These are phyloP conservation scores for Trichosporon sp. DNA, from an alignment of 1,284 basidiomycete species.

Conservation along the genomic window DNA sequence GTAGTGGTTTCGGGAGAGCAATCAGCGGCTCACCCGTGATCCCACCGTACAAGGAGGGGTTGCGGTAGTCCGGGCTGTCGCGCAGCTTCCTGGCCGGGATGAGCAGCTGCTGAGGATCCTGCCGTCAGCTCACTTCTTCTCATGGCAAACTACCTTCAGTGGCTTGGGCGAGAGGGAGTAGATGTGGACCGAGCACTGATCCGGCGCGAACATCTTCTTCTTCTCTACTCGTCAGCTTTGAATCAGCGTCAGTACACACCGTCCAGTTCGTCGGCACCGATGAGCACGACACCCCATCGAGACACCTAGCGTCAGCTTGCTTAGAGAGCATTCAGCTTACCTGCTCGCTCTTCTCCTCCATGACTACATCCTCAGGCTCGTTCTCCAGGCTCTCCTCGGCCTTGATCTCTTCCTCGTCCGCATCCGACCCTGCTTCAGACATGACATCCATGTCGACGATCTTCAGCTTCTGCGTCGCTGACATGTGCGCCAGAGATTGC, in stretches of 20 bases:
- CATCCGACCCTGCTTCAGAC: conserved; percentile 38
- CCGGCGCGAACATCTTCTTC: conserved; percentile 31
- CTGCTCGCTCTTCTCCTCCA: conserved; percentile 13
- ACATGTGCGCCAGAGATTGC: conserved; percentile 27
- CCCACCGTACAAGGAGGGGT: conserved; percentile 32
- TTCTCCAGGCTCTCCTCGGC: conserved; percentile 16
- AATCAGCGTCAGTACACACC: conserved; percentile 18
- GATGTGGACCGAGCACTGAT: conserved; percentile 31
- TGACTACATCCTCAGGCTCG: conserved; percentile 10
- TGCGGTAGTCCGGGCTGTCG: conserved; percentile 19
- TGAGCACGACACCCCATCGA: conserved; percentile 39
- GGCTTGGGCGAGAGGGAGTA: conserved; percentile 34
- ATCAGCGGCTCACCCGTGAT: conserved; percentile 32
- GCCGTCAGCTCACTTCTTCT: neutral
- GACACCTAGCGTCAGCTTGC: conserved; percentile 15
- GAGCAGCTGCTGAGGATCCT: conserved; percentile 40
- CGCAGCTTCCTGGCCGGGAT: conserved; percentile 24
- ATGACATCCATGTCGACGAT: conserved; percentile 45
- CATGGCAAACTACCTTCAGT: conserved; percentile 10
- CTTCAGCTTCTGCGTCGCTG: conserved; percentile 28
- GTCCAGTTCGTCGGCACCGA: conserved; percentile 29
- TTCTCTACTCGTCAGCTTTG: conserved; percentile 27
- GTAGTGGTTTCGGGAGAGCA: conserved; percentile 16
- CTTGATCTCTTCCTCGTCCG: conserved; percentile 22
- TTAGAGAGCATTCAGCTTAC: conserved; percentile 6